phyloP scores from a whole-genome alignment of 441 rosid genomes.

The Raphanus hybrid region DNA sequence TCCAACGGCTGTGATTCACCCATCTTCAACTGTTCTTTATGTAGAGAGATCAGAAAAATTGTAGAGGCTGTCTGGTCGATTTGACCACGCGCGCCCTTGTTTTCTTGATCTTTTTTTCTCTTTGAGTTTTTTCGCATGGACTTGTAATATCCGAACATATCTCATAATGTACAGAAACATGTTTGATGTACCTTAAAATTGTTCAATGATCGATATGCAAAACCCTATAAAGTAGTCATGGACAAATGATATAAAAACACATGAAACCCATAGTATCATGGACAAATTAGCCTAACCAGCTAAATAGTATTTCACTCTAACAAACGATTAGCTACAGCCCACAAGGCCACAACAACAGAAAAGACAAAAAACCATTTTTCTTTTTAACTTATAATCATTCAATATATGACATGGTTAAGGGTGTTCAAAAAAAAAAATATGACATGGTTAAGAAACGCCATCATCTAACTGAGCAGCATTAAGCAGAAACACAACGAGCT shows the following conservation, averaged over 20 bases:
- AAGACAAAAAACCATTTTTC: too few relatives aligned
- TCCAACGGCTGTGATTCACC: constrained; percentile 26
- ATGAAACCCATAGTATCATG: neutral
- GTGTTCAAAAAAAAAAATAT: too few relatives aligned
- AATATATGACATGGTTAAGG: neutral
- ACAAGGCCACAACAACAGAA: neutral
- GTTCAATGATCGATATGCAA: neutral
- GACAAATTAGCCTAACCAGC: neutral
- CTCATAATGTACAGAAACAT: neutral
- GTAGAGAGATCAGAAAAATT: constrained; percentile 5
- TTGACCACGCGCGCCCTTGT: constrained; percentile 32
- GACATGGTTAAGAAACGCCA: neutral
- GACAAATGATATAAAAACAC: too few relatives aligned
- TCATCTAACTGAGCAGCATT: neutral
- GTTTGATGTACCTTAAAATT: neutral
- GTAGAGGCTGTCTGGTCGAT: constrained; percentile 37
- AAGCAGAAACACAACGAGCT: neutral
- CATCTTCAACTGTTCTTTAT: neutral
- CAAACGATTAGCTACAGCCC: neutral
- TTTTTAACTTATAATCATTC: too few relatives aligned
- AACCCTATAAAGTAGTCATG: neutral
- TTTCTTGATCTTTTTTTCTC: neutral
- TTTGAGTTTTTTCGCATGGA: constrained; percentile 16
- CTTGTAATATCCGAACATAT: neutral
- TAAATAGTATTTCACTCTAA: neutral